A percentile compares a stretch with the other conserved stretches of the same genome.
phyloP scores from a whole-genome alignment of 2,329 filamentous ascomycete genomes.

The Penicillium sp. region DNA sequence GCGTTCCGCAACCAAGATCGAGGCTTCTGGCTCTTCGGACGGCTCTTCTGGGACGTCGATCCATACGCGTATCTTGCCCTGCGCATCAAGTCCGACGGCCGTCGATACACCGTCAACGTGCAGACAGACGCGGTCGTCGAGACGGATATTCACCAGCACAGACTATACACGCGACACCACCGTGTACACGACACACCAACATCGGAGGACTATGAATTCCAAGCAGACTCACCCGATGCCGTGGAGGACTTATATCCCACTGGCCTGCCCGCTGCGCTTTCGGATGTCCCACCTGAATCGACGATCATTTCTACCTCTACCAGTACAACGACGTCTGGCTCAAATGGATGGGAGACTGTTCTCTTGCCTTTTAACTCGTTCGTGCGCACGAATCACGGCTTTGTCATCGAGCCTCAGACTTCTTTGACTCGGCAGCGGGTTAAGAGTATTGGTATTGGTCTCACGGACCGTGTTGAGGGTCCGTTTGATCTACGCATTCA shows the following conservation, averaged over 20 bases:
- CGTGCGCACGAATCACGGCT: conserved; percentile 88
- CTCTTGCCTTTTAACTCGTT: conserved; percentile 88
- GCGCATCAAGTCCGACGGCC: conserved; percentile 83
- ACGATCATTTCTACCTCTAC: conserved; percentile 33
- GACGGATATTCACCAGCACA: conserved; percentile 94
- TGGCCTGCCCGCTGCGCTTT: conserved; percentile 35
- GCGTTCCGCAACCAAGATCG: conserved; percentile 83
- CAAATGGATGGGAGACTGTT: conserved; percentile 94
- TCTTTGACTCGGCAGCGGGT: conserved; percentile 86
- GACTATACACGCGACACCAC: conserved; percentile 60
- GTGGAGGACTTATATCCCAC: conserved; percentile 23
- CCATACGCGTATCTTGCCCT: conserved; percentile 83
- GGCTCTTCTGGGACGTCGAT: conserved; percentile 82
- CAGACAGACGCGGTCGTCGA: conserved; percentile 92
- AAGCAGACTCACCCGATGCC: conserved; percentile 20
- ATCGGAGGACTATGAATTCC: conserved; percentile 13
- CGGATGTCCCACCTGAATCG: conserved; percentile 36
- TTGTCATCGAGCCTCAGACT: conserved; percentile 87
- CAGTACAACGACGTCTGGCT: conserved; percentile 55
- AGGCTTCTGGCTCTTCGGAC: conserved; percentile 77
- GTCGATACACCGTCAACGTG: conserved; percentile 91
- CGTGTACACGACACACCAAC: conserved; percentile 23
- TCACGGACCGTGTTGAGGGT: conserved; percentile 85
- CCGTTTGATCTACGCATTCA: conserved; percentile 85
- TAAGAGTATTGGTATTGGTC: conserved; percentile 76